These are phyloP conservation scores for Aspergillus ustus DNA, from an alignment of 2,329 filamentous ascomycete genomes.

Conservation along the genomic window DNA sequence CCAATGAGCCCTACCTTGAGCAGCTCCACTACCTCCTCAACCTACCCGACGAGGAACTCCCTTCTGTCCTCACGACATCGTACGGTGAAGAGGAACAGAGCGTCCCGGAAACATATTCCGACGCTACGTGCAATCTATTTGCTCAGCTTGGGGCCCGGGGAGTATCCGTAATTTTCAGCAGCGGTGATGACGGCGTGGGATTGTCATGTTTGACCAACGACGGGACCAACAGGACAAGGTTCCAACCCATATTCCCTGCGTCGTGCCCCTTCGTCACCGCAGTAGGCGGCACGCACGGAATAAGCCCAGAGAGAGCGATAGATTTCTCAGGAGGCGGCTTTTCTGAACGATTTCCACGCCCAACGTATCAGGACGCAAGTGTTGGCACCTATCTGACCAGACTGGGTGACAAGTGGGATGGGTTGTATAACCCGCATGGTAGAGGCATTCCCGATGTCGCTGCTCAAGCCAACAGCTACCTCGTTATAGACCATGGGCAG, in stretches of 20 bases:
- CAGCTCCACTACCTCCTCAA: conserved; percentile 65
- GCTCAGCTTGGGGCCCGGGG: conserved; percentile 69
- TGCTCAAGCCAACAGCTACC: conserved; percentile 56
- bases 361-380: conserved; percentile 52
- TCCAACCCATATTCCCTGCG: conserved; percentile 60
- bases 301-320: conserved; percentile 58
- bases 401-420: conserved; percentile 49
- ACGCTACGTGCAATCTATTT: conserved; percentile 65
- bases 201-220: conserved; percentile 60
- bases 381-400: conserved; percentile 51
- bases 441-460: conserved; percentile 67
- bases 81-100: conserved; percentile 72
- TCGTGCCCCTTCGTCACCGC: conserved; percentile 67
- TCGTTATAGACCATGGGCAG: conserved; percentile 45
- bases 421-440: conserved; percentile 57
- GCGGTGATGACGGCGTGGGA: conserved; percentile 67
- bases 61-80: conserved; percentile 69
- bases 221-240: conserved; percentile 56
- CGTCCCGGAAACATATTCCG: conserved; percentile 63
- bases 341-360: conserved; percentile 53
- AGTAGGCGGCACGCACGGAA: conserved; percentile 62
- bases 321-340: conserved; percentile 60
- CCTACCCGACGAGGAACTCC: conserved; percentile 59
- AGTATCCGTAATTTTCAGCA: conserved; percentile 68
- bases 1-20: conserved; percentile 70